These are phyloP conservation scores for Exutisphaerella laricina DNA, from an alignment of 2,329 filamentous ascomycete species.

Conservation along the genomic window DNA sequence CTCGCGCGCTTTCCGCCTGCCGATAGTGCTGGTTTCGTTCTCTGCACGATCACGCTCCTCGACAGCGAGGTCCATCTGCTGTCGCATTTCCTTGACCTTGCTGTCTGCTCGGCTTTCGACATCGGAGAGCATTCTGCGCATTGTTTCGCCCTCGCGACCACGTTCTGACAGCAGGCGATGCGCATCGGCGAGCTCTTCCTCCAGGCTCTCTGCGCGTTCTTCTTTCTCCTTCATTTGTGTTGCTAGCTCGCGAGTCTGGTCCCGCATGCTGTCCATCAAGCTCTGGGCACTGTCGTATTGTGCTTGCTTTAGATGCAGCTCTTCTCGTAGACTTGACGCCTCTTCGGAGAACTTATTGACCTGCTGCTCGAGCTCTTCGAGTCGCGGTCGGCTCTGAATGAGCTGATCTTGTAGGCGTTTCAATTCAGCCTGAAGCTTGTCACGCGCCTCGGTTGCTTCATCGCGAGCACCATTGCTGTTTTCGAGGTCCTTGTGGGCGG, in stretches of 20 bases:
- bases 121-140: slow-evolving; percentile 81
- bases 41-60: slow-evolving; percentile 91
- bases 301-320: slow-evolving; percentile 74
- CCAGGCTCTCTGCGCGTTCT: slow-evolving; percentile 73
- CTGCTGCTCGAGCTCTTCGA: slow-evolving; percentile 71
- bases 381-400: slow-evolving; percentile 47
- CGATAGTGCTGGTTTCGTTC: slow-evolving; percentile 76
- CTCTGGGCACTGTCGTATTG: slow-evolving; percentile 83
- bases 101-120: slow-evolving; percentile 76
- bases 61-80: slow-evolving; percentile 80
- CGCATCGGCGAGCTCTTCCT: slow-evolving; percentile 86
- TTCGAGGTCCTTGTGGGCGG: slow-evolving; percentile 70
- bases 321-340: slow-evolving; percentile 63
- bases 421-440: slow-evolving; percentile 67
- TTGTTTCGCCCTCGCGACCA: slow-evolving; percentile 87
- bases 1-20: slow-evolving; percentile 71
- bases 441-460: slow-evolving; percentile 66
- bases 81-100: slow-evolving; percentile 81
- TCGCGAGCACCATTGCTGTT: slow-evolving; percentile 73
- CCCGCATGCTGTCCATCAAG: slow-evolving; percentile 84
- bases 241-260: slow-evolving; percentile 80
- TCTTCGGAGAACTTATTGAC: slow-evolving; percentile 63
- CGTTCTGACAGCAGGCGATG: slow-evolving; percentile 81
- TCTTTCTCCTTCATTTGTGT: slow-evolving; percentile 88
- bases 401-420: slow-evolving; percentile 67